Conservation (phyloP, 192 early-diverging fungal species). For the Coemansia sp. region DNA sequence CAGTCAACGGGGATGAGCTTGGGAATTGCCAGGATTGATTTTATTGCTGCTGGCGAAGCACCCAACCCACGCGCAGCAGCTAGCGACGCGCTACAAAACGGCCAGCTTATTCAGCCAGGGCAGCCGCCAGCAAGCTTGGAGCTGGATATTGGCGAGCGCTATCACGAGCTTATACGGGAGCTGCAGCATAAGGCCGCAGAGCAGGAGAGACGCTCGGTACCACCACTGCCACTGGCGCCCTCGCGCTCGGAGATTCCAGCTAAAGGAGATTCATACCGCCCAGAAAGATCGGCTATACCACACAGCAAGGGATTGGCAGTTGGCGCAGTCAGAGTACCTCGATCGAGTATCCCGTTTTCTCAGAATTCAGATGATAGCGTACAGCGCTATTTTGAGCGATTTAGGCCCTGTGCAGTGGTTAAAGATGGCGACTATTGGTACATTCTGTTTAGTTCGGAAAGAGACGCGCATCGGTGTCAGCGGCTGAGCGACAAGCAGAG, state of each 20-base stretch:
- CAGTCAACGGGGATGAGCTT: conserved; percentile 52
- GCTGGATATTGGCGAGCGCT: conserved; percentile 29
- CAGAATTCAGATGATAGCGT: conserved; percentile 31
- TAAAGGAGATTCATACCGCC: neutral
- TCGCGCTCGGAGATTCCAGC: neutral
- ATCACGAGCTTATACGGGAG: conserved; percentile 8
- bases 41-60: conserved; percentile 20
- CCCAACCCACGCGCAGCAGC: conserved; percentile 46
- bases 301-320: neutral
- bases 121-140: conserved; percentile 28
- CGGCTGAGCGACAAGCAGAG: conserved; percentile 36
- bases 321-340: conserved; percentile 33
- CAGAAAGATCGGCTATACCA: neutral
- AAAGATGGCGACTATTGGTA: conserved; percentile 49
- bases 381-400: conserved; percentile 37
- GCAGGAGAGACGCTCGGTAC: neutral
- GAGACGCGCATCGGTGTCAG: conserved; percentile 53
- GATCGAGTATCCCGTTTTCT: conserved; percentile 51
- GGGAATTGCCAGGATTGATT: conserved; percentile 48
- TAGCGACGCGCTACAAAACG: conserved; percentile 26
- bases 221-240: neutral
- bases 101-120: conserved; percentile 21
- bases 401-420: conserved; percentile 26
- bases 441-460: conserved; percentile 38
- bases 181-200: conserved; percentile 8